These are phyloP conservation scores for Chrysanthemum seticuspe DNA, from an alignment of 129 eudicot species.

Conservation along the genomic window DNA sequence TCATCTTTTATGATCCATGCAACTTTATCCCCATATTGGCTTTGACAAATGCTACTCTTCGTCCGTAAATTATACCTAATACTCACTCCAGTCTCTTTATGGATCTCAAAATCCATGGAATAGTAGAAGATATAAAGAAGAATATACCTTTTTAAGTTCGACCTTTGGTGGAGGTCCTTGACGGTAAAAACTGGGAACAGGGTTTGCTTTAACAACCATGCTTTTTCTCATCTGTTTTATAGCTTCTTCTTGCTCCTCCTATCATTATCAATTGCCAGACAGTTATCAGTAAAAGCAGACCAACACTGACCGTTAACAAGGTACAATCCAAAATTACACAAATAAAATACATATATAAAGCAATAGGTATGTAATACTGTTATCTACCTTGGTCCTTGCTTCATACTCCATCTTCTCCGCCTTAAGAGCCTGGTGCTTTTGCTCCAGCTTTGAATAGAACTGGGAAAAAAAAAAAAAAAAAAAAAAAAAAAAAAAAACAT, in stretches of 20 bases:
- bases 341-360: slow-evolving; percentile 5
- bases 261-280: slow-evolving; percentile 12
- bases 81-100: not conserved
- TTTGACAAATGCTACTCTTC: not conserved
- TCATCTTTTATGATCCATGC: too few relatives aligned
- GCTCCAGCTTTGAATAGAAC: slow-evolving; percentile 82
- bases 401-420: slow-evolving; percentile 81
- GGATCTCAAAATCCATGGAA: not conserved
- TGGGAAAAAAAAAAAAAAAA: slow-evolving; percentile 16
- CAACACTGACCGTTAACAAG: slow-evolving; percentile 7
- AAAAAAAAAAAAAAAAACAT: not conserved
- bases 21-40: not conserved
- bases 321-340: not conserved
- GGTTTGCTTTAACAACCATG: slow-evolving; percentile 88
- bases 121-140: not conserved
- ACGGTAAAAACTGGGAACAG: slow-evolving; percentile 89
- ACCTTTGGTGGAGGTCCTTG: slow-evolving; percentile 93
- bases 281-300: slow-evolving; percentile 12
- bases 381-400: slow-evolving; percentile 81
- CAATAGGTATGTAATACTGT: not conserved
- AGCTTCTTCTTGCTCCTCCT: slow-evolving; percentile 94
- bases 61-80: not conserved
- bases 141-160: slow-evolving; percentile 91
- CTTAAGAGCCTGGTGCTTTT: slow-evolving; percentile 85
- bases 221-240: slow-evolving; percentile 81